Conservation (phyloP, 179 eudicot genomes). For the Beta lomatogona region DNA sequence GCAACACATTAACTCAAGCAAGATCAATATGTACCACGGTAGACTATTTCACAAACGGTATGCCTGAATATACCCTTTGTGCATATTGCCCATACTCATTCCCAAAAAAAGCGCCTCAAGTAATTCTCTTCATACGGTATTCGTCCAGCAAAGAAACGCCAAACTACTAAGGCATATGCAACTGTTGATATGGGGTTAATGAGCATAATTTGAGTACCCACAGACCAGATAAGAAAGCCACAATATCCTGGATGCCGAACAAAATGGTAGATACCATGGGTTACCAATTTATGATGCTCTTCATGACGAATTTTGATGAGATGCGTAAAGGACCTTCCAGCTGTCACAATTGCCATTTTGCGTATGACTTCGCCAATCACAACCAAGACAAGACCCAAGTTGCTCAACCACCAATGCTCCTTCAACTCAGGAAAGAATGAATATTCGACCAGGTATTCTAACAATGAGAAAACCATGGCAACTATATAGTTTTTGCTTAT, state of each 20-base stretch:
- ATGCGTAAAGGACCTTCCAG: constrained; percentile 84
- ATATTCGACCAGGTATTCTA: constrained; percentile 67
- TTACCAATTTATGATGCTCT: constrained; percentile 70
- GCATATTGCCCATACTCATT: constrained; percentile 68
- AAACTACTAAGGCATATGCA: constrained; percentile 71
- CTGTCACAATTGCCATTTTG: constrained; percentile 71
- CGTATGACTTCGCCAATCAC: constrained; percentile 69
- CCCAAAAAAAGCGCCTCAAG: constrained; percentile 79
- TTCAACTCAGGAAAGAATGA: constrained; percentile 63
- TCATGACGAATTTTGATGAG: constrained; percentile 66
- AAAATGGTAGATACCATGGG: constrained; percentile 60
- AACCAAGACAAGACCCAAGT: constrained; percentile 64
- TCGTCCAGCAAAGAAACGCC: constrained; percentile 68
- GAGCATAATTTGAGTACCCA: constrained; percentile 89
- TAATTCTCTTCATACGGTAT: constrained; percentile 88
- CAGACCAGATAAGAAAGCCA: constrained; percentile 86
- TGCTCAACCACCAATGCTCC: constrained; percentile 72
- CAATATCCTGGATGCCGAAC: constrained; percentile 82
- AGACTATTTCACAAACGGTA: constrained; percentile 73
- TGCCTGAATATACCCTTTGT: constrained; percentile 63
- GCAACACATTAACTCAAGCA: neutral
- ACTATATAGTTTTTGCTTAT: constrained; percentile 66
- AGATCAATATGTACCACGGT: neutral
- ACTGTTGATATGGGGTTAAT: constrained; percentile 69
- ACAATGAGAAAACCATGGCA: constrained; percentile 70